Evolutionary conservation across 2,329 filamentous ascomycete genomes (phyloP).

Genomic region (Chrysoporthe deuterocubensis): DNA sequence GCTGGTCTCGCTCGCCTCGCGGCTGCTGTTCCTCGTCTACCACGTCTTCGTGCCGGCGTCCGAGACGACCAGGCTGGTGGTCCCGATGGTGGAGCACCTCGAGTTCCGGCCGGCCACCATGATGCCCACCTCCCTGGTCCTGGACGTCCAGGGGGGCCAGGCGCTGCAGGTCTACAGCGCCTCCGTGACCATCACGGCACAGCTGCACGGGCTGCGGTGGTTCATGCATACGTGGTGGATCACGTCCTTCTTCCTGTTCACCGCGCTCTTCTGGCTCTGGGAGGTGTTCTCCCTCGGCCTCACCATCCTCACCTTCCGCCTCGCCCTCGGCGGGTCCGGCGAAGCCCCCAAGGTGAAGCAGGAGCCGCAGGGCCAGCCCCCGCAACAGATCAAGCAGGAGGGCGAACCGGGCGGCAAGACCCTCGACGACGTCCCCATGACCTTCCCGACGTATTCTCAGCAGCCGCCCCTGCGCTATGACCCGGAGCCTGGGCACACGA

Average conservation of each 20-base stretch:
- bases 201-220: constrained; percentile 77
- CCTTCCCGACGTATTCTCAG: constrained; percentile 26
- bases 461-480: constrained; percentile 32
- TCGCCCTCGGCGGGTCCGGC: constrained; percentile 37
- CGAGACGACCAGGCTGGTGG: constrained; percentile 65
- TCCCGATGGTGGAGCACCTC: constrained; percentile 76
- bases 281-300: constrained; percentile 70
- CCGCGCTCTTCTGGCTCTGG: constrained; percentile 73
- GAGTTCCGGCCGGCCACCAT: constrained; percentile 56
- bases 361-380: neutral
- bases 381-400: constrained; percentile 21
- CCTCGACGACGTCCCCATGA: constrained; percentile 28
- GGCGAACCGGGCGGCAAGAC: neutral
- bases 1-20: constrained; percentile 64
- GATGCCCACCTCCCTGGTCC: constrained; percentile 51
- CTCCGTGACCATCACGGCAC: constrained; percentile 71
- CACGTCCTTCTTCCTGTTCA: constrained; percentile 70
- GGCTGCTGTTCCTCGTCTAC: constrained; percentile 67
- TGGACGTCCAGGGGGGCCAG: constrained; percentile 72
- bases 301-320: constrained; percentile 63
- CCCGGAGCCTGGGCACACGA: constrained; percentile 33
- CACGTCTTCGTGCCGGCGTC: constrained; percentile 68
- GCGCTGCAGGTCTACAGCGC: constrained; percentile 78
- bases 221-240: constrained; percentile 85
- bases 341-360: constrained; percentile 32